Percentiles rank a stretch among this genome's conserved stretches.
phyloP scores from a whole-genome alignment of 345 rosid genomes.

The Gynandropsis gynandra region DNA sequence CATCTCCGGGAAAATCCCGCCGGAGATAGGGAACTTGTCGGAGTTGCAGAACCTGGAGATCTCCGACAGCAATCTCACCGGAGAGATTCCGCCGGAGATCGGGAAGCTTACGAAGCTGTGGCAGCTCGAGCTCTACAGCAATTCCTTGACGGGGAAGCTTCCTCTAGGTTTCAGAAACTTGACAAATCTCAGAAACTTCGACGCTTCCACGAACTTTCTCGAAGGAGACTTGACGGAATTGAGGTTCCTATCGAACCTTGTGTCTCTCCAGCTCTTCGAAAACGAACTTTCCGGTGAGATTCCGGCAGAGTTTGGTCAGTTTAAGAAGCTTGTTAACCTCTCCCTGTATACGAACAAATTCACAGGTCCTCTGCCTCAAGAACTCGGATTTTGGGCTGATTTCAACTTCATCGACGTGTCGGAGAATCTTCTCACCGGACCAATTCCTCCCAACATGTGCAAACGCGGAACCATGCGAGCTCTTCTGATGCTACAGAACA shows the following conservation, averaged over 20 bases:
- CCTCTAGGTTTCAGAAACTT: slow-evolving; percentile 64
- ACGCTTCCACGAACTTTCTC: slow-evolving; percentile 50
- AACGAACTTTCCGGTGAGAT: slow-evolving; percentile 61
- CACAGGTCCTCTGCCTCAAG: slow-evolving; percentile 62
- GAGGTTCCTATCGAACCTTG: slow-evolving; percentile 44
- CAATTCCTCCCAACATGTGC: slow-evolving; percentile 88
- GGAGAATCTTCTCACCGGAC: slow-evolving; percentile 61
- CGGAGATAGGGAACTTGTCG: slow-evolving; percentile 48
- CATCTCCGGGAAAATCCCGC: slow-evolving; percentile 51
- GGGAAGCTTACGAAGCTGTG: slow-evolving; percentile 49
- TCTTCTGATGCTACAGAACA: slow-evolving; percentile 68
- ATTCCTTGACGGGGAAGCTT: slow-evolving; percentile 50
- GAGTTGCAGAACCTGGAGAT: slow-evolving; percentile 56
- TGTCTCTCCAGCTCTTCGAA: slow-evolving; percentile 48
- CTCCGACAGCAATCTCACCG: slow-evolving; percentile 37
- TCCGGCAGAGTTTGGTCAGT: slow-evolving; percentile 64
- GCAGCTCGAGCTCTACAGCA: slow-evolving; percentile 65
- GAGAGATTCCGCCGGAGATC: slow-evolving; percentile 56
- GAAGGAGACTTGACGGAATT: slow-evolving; percentile 62
- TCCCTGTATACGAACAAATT: slow-evolving; percentile 62
- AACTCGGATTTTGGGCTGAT: slow-evolving; percentile 63
- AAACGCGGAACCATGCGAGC: slow-evolving; percentile 57
- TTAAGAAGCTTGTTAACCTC: slow-evolving; percentile 50
- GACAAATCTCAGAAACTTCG: slow-evolving; percentile 47
- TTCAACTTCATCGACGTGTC: slow-evolving; percentile 77